These are phyloP conservation scores for Physocladia obscura DNA, from an alignment of 192 early-diverging fungal genomes.

Conservation along the genomic window DNA sequence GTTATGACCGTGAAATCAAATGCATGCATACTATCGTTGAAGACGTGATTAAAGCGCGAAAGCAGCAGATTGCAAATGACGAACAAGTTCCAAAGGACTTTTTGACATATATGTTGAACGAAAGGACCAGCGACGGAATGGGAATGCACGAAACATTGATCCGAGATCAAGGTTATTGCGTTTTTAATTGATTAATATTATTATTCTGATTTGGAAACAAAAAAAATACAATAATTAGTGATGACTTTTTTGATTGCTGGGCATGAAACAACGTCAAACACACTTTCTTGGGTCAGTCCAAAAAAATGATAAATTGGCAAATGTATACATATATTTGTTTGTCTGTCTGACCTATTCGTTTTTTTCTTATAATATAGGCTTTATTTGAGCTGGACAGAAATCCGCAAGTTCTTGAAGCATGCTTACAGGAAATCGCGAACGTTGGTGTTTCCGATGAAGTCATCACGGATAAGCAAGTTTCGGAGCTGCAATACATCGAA, in stretches of 20 bases:
- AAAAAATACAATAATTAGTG: too few species aligned
- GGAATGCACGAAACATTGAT: constrained; percentile 47
- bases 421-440: constrained; percentile 52
- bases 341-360: too few species aligned
- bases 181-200: too few species aligned
- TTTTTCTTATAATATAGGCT: background rate
- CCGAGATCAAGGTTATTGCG: constrained; percentile 57
- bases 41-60: constrained; percentile 52
- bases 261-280: constrained; percentile 57
- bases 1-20: constrained; percentile 36
- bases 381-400: constrained; percentile 47
- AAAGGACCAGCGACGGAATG: constrained; percentile 36
- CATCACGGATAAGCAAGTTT: constrained; percentile 20
- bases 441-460: constrained; percentile 32
- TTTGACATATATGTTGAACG: constrained; percentile 58
- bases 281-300: constrained; percentile 51
- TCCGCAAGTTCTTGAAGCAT: constrained; percentile 43
- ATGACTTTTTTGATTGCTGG: constrained; percentile 65
- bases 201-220: too few species aligned
- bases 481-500: constrained; percentile 46
- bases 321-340: too few species aligned
- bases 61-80: constrained; percentile 29
- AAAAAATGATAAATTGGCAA: too few species aligned
- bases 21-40: constrained; percentile 52
- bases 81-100: constrained; percentile 44